Evolutionary conservation across 805 yeast species (phyloP).

Genomic region (Saturnispora mendoncae): DNA sequence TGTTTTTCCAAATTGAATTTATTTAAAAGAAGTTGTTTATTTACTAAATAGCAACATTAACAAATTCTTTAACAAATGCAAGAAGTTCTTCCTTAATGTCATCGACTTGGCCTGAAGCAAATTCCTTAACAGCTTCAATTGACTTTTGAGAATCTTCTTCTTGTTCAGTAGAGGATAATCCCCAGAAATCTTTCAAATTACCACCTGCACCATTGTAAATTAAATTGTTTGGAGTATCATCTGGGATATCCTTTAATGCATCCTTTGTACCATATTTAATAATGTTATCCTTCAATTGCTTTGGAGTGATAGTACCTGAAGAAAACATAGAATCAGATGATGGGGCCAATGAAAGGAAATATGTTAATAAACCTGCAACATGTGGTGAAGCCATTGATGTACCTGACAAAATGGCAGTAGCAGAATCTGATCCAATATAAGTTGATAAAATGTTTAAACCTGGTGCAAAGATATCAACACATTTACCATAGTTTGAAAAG

Average conservation of each 20-base stretch:
- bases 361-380: slow-evolving; percentile 84
- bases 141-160: slow-evolving; percentile 19
- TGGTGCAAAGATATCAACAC: slow-evolving; percentile 96
- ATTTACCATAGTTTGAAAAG: slow-evolving; percentile 90
- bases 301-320: slow-evolving; percentile 54
- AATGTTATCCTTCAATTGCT: slow-evolving; percentile 67
- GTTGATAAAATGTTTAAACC: slow-evolving; percentile 85
- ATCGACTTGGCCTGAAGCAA: slow-evolving; percentile 17
- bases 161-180: slow-evolving; percentile 5
- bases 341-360: slow-evolving; percentile 82
- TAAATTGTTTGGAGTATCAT: slow-evolving; percentile 67
- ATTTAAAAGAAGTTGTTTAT: too few species aligned
- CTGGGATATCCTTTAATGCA: slow-evolving; percentile 53
- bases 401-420: slow-evolving; percentile 83
- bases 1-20: neutral
- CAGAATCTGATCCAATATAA: slow-evolving; percentile 65
- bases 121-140: slow-evolving; percentile 16
- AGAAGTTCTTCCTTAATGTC: slow-evolving; percentile 19
- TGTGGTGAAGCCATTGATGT: slow-evolving; percentile 99
- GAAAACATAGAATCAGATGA: slow-evolving; percentile 56
- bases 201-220: slow-evolving; percentile 80
- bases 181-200: slow-evolving; percentile 60
- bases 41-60: slow-evolving; percentile 12
- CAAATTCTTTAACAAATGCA: slow-evolving; percentile 17
- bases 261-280: slow-evolving; percentile 59